Base-by-base conservation (phyloP, 2,329 filamentous ascomycete genomes). In the Lecanosticta acicola region DNA sequence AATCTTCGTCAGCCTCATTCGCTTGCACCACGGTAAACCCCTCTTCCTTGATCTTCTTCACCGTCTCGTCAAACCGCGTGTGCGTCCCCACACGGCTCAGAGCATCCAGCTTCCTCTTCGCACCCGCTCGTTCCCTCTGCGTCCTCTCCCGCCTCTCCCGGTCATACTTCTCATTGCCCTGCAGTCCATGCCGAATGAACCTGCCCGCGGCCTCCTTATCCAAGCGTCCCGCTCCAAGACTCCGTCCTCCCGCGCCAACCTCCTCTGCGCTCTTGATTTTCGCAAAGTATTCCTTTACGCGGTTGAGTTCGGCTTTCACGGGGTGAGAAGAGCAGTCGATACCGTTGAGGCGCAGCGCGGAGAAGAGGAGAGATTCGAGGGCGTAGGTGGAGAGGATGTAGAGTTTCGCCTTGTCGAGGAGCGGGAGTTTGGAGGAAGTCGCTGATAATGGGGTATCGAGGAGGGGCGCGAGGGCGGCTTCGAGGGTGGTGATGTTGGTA, bases 351-450 rank as follows among this genome's bases (percentile, higher is more conserved):
- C 83, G 82, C 17, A 98, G 74, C 51, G 85, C 84, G 42, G 85
- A 87, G 68, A 94, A 97, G 5, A 98, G 71, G 8, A 95, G 72
- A 0, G 90, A 94, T 62, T 97, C 91, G 53, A 98, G 83, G 0
- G 90, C 79, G 66, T 97, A 98, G 14, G 88, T 85, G 41, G 84
- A 76, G 16, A 94, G 75, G n/a, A 93, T 83, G 64, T 94, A 88
- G 49, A 96, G 81, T 70, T 97, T 96, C 5, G 93, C 89, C 71
- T 88, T 90, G 72, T 97, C 91, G 50, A 98, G 76, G n/a, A 97
- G 76, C 1, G 91, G 90, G 20, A 97, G 75, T 63, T 88, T 88
- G 45, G 81, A 83, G 3, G 87, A 81, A 46, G 80, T 78, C 33
- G 83, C 79, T 41, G 80, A 73, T 35, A 96, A 70, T 1, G 77